Evolutionary conservation across 2,329 filamentous ascomycete genomes (phyloP), one percentile per base, ranked within the genome.

Genomic region (Cercospora brassicicola): DNA sequence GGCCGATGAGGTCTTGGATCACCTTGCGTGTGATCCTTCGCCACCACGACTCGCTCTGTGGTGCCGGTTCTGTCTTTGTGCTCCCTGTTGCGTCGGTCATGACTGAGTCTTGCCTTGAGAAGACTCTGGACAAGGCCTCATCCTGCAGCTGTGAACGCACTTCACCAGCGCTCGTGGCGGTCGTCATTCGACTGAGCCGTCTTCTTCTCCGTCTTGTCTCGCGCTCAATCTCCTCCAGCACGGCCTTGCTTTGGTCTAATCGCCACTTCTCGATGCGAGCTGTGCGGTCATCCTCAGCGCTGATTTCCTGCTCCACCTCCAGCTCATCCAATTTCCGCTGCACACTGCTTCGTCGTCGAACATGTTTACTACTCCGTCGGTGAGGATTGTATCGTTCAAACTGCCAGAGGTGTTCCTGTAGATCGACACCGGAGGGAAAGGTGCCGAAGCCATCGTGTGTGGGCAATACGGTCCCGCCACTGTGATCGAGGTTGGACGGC

Each of bases 201-300:
- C 91, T 87, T 67, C 91, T 85, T 56, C 76, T 69, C 42, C 83
- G 75, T 65, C 88, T 85, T 3, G 93, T 96, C 80, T 97, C 93
- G 69, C 88, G 90, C 79, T 96, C 91, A 59, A 98, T 94, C 79
- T 97, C 93, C 65, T 96, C 91, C 36, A 97, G 79, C 30, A 99
- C 83, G 10, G 92, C 88, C 67, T 88, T 88, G 78, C 93, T 97
- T 78, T 99, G 94, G 76, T 98, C 94, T 76, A 96, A 81, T 65
- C 94, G 88, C 95, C 95, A 99, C 62, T 88, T 87, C 80, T 98
- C 94, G 76, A 99, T 96, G 68, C 94, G 87, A 73, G 90, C 88
- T 77, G 90, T 91, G 76, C 91, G 90, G 73, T 97, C 93, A 48
- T 87, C 83, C 71, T 82, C 81, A 8, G 93, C 90, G 48, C 89